Base-by-base conservation (phyloP, 179 eudicot genomes). In the Corrigiola litoralis region DNA sequence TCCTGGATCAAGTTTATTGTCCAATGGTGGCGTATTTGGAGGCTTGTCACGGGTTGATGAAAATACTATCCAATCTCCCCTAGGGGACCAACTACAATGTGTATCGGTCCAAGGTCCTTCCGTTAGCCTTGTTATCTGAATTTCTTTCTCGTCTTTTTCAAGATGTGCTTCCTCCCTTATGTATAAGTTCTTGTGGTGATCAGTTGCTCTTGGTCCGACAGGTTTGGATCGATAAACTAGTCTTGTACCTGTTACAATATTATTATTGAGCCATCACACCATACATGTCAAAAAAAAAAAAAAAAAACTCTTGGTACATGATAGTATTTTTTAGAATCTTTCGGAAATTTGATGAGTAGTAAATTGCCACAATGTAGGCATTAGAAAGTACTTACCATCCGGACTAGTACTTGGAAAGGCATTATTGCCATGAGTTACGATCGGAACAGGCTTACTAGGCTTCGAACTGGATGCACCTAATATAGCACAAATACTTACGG, bases 41-140 rank as follows among this genome's bases (percentile, higher is more conserved):
- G 62, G 62, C 45, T 58, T 58, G 46, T 38, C 46, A 10, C 45
- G 47, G 44, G 45, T 58, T 11, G 62, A 36, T 37, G 47, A 20
- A 18, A 58, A 58, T 1, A 58, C 62, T 4, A 58, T 58, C 62
- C 62, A 58, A 4, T 58, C 24, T 20, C 62, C 46, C 11, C 38
- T 38, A 10, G 62, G 62, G 11, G 46, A 58, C 62, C 62, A 58
- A 8, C 38, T 20, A 31, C 62, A 58, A 0, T 58, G 62, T 20
- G 62, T 58, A 20, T 58, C 45, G 4, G 46, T 58, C 46, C 46
- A 36, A 4, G 46, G 5, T 10, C 46, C 46, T 0, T 36, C 9
- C 2, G 62, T 58, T 4, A 58, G 29, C 32, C 46, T 23, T 37
- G 28, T 38, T 18, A 23, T 3, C 2, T 0, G 1, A 3, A 2